Conservation (phyloP, 2,329 filamentous ascomycete genomes). For the Magnaporthiopsis poae region DNA sequence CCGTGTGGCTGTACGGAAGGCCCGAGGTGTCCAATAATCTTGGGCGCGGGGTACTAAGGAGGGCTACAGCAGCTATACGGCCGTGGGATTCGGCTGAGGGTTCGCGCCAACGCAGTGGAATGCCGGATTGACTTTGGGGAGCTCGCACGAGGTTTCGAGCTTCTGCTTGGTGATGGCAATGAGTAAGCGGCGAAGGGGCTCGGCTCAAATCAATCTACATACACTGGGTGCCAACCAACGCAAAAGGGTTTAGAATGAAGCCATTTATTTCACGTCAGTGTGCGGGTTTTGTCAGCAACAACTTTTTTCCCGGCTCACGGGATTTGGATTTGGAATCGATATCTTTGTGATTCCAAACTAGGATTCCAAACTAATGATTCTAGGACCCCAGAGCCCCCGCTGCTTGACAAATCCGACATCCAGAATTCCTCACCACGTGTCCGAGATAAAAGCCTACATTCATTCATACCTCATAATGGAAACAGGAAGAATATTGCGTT, state of each 20-base stretch:
- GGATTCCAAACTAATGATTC: neutral
- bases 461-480: no score
- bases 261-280: neutral
- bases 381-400: no score
- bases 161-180: neutral
- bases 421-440: no score
- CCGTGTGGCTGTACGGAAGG: neutral
- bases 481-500: no score
- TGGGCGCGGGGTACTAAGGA: neutral
- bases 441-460: no score
- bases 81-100: no score
- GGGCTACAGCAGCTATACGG: no score
- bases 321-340: neutral
- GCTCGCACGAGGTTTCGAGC: no score
- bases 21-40: neutral
- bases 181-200: neutral
- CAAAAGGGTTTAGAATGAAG: neutral
- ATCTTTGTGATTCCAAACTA: no score
- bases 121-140: neutral
- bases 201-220: neutral
- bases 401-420: neutral
- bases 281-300: neutral
- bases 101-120: neutral
- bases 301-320: neutral
- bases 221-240: neutral